phyloP scores from a whole-genome alignment of 257 asterid species.

The Plantago ovata region DNA sequence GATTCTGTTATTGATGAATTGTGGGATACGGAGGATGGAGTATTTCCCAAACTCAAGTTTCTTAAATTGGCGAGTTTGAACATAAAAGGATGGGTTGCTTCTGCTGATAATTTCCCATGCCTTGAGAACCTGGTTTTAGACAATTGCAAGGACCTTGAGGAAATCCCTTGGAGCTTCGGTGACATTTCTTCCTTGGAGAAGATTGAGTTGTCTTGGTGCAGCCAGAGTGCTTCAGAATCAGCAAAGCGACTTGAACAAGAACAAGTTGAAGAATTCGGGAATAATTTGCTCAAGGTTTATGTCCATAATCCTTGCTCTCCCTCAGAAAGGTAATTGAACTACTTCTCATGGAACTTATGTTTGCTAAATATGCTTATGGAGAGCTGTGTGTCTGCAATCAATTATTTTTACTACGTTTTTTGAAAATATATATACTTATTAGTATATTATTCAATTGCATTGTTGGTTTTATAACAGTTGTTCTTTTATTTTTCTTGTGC shows the following conservation, averaged over 20 bases:
- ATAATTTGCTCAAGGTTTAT: neutral
- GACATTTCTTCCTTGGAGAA: neutral
- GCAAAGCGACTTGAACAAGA: neutral
- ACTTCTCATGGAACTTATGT: too few relatives aligned
- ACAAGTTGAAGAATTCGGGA: neutral
- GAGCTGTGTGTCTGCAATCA: too few relatives aligned
- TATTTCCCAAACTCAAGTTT: neutral
- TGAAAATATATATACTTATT: too few relatives aligned
- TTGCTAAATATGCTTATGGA: too few relatives aligned
- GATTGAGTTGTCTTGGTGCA: neutral
- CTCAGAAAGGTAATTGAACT: too few relatives aligned
- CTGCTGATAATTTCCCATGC: neutral
- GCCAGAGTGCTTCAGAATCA: neutral
- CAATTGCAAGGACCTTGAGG: neutral
- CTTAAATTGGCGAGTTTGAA: neutral
- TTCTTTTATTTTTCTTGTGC: too few relatives aligned
- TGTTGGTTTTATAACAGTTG: too few relatives aligned
- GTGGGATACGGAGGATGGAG: neutral
- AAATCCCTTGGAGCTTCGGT: neutral
- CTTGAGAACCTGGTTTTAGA: neutral
- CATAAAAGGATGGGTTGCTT: neutral
- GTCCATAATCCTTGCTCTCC: too few relatives aligned
- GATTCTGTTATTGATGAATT: neutral
- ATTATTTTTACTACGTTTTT: too few relatives aligned
- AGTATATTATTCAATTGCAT: too few relatives aligned